phyloP scores from a whole-genome alignment of 106 monocot species.

The Dendrobium chrysotoxum region DNA sequence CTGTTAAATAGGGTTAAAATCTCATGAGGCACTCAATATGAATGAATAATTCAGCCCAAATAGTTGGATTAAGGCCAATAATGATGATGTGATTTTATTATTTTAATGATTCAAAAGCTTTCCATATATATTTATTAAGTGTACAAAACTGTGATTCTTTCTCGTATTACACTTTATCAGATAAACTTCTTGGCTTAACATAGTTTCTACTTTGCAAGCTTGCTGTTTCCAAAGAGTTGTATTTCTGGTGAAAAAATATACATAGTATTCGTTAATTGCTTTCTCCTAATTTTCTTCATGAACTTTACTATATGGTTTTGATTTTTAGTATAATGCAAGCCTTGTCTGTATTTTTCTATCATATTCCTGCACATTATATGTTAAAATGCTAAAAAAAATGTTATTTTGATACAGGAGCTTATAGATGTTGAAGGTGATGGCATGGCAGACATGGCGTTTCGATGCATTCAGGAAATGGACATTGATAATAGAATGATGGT shows the following conservation, averaged over 20 bases:
- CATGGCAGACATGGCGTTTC: conserved; percentile 98
- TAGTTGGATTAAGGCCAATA: neutral
- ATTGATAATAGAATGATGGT: conserved; percentile 98
- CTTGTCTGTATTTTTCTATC: neutral
- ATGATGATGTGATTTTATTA: neutral
- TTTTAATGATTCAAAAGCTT: neutral
- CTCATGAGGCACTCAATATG: neutral
- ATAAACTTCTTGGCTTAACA: too few relatives aligned
- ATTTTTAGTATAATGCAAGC: neutral
- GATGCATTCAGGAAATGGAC: conserved; percentile 99
- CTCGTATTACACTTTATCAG: too few relatives aligned
- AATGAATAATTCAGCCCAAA: neutral
- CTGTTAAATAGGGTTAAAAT: neutral
- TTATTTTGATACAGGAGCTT: conserved; percentile 56
- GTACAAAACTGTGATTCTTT: neutral
- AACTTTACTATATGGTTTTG: neutral
- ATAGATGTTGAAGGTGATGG: conserved; percentile 99
- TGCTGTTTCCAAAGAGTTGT: neutral
- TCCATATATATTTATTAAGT: neutral
- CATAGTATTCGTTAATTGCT: neutral
- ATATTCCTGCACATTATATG: neutral
- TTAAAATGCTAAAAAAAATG: neutral
- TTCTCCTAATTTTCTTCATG: neutral
- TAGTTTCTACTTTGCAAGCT: too few relatives aligned
- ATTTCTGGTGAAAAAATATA: too few relatives aligned